A percentile compares a stretch with the other conserved stretches of the same genome.
phyloP scores from a whole-genome alignment of 208 protist species.

The Acanthamoeba lenticulata region DNA sequence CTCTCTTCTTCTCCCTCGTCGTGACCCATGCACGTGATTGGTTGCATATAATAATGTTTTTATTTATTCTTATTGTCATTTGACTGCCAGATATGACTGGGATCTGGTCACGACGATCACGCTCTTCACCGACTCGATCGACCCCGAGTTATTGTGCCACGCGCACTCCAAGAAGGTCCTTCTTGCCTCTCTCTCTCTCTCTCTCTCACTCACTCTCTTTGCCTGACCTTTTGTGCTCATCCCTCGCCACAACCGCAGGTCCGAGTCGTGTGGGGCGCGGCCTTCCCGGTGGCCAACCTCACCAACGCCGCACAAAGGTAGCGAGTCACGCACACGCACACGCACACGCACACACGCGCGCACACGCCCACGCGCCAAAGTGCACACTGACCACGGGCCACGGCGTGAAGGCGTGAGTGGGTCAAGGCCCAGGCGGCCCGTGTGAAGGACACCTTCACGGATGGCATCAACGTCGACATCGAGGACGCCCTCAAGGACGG shows the following conservation, averaged over 20 bases:
- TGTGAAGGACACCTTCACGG: constrained; percentile 50
- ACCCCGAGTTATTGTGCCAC: constrained; percentile 58
- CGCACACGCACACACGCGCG: background rate
- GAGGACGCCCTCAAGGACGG: background rate
- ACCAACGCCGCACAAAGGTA: constrained; percentile 57
- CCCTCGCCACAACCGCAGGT: background rate
- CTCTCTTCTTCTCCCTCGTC: too few relatives aligned
- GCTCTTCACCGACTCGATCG: constrained; percentile 38
- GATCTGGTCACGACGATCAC: constrained; percentile 28
- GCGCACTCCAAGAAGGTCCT: constrained; percentile 33
- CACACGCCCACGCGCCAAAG: background rate
- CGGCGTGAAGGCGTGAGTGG: background rate
- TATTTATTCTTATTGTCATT: background rate
- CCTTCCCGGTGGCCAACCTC: constrained; percentile 56
- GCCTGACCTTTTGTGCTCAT: background rate
- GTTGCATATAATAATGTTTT: background rate
- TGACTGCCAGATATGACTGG: constrained; percentile 59
- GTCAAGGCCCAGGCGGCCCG: constrained; percentile 42
- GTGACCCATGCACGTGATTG: too few relatives aligned
- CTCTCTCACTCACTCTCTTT: background rate
- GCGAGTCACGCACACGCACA: background rate
- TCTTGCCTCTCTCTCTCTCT: background rate
- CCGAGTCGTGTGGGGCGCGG: constrained; percentile 7
- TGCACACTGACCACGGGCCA: background rate
- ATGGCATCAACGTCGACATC: constrained; percentile 65